phyloP scores from a whole-genome alignment of 345 rosid species.

The Microthlaspi erraticum region DNA sequence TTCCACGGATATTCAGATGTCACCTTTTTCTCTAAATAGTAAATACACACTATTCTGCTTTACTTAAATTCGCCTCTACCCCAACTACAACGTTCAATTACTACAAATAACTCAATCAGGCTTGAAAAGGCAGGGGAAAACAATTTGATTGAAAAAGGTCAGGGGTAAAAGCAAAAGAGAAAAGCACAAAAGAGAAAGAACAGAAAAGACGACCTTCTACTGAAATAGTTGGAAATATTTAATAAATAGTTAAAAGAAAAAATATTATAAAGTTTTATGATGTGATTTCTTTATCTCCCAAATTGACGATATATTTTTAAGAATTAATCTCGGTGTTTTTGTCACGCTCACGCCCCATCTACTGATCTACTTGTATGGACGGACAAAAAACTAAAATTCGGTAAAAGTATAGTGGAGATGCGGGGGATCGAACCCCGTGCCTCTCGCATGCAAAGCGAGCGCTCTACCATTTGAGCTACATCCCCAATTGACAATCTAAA shows the following conservation, averaged over 20 bases:
- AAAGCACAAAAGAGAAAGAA: not conserved
- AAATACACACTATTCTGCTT: too few species aligned
- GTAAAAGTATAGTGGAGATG: too few species aligned
- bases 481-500: not conserved
- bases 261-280: not conserved
- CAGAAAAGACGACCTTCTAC: not conserved
- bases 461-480: conserved; percentile 27
- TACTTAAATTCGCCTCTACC: conserved; percentile 20
- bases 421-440: too few species aligned
- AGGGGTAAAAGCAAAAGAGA: conserved; percentile 20
- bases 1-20: conserved; percentile 30
- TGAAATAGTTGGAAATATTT: conserved; percentile 5
- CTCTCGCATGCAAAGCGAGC: not conserved
- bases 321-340: not conserved
- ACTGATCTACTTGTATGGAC: too few species aligned
- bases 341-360: not conserved
- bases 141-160: not conserved
- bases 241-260: too few species aligned
- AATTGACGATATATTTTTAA: not conserved
- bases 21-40: conserved; percentile 19
- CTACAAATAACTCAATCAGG: too few species aligned
- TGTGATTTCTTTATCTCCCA: not conserved
- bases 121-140: conserved; percentile 1
- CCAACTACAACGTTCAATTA: conserved; percentile 20
- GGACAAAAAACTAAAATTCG: too few species aligned